Base-by-base conservation (phyloP, 345 rosid species). In the Eutrema yunnanense region DNA sequence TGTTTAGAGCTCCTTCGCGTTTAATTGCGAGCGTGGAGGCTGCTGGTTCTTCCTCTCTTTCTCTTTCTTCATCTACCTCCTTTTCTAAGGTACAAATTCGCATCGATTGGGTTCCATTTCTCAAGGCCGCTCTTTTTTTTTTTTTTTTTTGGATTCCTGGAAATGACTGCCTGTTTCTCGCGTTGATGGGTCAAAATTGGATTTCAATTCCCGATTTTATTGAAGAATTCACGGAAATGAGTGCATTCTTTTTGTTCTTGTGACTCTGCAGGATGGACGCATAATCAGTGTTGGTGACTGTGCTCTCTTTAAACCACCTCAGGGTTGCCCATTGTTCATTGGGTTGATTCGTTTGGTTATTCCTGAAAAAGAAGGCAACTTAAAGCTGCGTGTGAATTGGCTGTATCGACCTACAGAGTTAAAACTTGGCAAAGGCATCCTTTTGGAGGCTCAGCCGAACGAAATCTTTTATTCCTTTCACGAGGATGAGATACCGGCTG, bases 381-480 rank as follows among this genome's bases (percentile, higher is more conserved):
- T 87, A 12, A 86, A 61, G 46, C 69, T 94, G 51, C 72, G 86
- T 73, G 97, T 89, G 41, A 88, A 87, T 88, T 91, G 99, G 97
- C 89, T 91, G 4, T 91, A 87, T 82, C 85, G 99, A 72, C 89
- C 90, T 22, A 50, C 90, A 38, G 99, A 95, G 72, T 78, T 91
- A 36, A 89, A 84, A 70, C 96, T 94, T 79, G 97, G 92, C 87
- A 87, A 86, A 85, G 86, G 89, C 83, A 68, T 87, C 85, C 87
- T 67, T 13, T 62, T 89, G 79, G 98, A 91, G 52, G 90, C 96
- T 68, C 85, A 80, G 85, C 97, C 98, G 5, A 94, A 94, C 93
- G 93, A 94, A 81, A 50, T 94, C 64, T 94, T 94, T 58, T 94
- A 88, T 69, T 94, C 98, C 77, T 91, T 94, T 84, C 97, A 94